Evolutionary conservation across 2,329 filamentous ascomycete genomes (phyloP), one percentile per base, ranked within the genome.

Genomic region (Pseudophaeomoniella oleicola): DNA sequence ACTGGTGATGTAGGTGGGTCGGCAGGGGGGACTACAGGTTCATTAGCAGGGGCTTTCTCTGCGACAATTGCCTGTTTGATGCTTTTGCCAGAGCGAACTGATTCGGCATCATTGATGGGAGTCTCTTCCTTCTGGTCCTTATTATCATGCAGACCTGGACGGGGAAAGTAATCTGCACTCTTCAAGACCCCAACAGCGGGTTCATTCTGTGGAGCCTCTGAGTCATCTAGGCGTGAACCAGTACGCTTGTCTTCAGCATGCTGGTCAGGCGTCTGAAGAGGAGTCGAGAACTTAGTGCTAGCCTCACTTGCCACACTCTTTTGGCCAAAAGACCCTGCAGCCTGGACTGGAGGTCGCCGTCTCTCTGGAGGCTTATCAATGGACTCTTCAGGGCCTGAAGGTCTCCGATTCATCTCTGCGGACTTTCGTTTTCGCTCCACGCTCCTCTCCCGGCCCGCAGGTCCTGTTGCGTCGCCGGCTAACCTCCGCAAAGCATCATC

Each of bases 181-280:
- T 34, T 18, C 13, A 32, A 5, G n/a, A 18, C 15, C 4, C 14
- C 14, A 16, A 17, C 32, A 9, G 32, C 12, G n/a, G 32, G 32
- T 34, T 17, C 13, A 13, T 34, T 17, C 10, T 36, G n/a, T 30
- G 34, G 13, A 4, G 34, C 12, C 6, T 11, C 15, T 30, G 34
- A 10, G 17, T 35, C 39, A 19, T 29, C 47, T n/a, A n/a, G n/a
- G n/a, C 22, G 22, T 27, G 22, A 27, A 27, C n/a, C n/a, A 6
- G 6, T n/a, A 27, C 22, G 9, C 9, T 27, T n/a, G 6, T 27
- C 22, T n/a, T 9, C n/a, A 27, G n/a, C 9, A n/a, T n/a, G 22
- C n/a, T 27, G 22, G n/a, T 27, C 51, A 22, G 58, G 57, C 31
- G 54, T 57, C 19, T 49, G 50, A 4, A 57, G 40, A 12, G 58